Conservation (phyloP, 2,329 filamentous ascomycete genomes). For the Penicillium sp. region DNA sequence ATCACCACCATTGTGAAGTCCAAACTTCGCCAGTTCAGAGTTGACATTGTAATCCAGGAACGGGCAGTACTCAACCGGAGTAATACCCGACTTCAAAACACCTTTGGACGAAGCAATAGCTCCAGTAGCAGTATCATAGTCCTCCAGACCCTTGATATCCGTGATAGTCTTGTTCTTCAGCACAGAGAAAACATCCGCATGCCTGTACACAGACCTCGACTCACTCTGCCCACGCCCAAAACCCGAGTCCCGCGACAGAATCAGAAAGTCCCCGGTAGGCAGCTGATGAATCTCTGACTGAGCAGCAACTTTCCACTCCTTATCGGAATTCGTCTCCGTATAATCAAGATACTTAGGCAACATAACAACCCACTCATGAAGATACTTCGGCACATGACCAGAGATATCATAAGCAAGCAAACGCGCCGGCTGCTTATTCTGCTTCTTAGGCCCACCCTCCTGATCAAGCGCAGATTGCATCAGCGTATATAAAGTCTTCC, state of each 20-base stretch:
- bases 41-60: constrained; percentile 71
- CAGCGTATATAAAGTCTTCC: constrained; percentile 64
- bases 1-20: constrained; percentile 66
- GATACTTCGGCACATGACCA: constrained; percentile 46
- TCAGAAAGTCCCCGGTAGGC: constrained; percentile 63
- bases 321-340: constrained; percentile 49
- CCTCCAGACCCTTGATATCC: constrained; percentile 54
- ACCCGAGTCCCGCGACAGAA: constrained; percentile 64
- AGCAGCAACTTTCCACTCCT: constrained; percentile 57
- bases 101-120: constrained; percentile 54
- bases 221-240: constrained; percentile 59
- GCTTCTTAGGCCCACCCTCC: constrained; percentile 59
- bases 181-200: constrained; percentile 69
- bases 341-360: constrained; percentile 61
- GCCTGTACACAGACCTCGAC: constrained; percentile 62
- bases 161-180: constrained; percentile 50
- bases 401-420: constrained; percentile 66
- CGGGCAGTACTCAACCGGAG: constrained; percentile 61
- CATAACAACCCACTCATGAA: constrained; percentile 65
- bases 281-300: constrained; percentile 70
- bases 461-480: constrained; percentile 66
- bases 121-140: constrained; percentile 39
- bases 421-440: constrained; percentile 58
- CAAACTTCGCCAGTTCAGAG: constrained; percentile 63
- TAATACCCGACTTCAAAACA: constrained; percentile 55